Base-by-base conservation (phyloP, 331 rosid species). In the Malus hybrid region DNA sequence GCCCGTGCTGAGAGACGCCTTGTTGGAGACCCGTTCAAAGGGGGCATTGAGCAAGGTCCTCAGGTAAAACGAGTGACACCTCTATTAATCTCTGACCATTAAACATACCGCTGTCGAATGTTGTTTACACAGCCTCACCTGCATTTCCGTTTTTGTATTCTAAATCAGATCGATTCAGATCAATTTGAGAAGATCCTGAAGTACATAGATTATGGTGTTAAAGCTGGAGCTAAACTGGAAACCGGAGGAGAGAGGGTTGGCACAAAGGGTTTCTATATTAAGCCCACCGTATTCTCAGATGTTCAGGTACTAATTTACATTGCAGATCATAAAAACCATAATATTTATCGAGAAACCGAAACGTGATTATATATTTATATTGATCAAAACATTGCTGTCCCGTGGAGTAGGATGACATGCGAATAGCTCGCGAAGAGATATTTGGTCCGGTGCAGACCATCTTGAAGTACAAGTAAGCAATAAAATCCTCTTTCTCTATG, bases 391-490 rank as follows among this genome's bases (percentile, higher is more conserved):
- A 55, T 75, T 18, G 6, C 60, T 31, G 28, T 77, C 44, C 46
- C 66, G 3, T 76, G 13, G 32, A 27, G 46, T 69, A 20, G 99
- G 99, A 92, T 79, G 88, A 79, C 76, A 92, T 92, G 97, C 42
- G 2, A 79, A 94, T 94, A 36, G 99, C 99, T 29, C 76, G 63
- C 81, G 99, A 94, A 0, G 97, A 94, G 83, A 94, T 94, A 65
- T 92, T 94, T 79, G 99, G 99, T 64, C 97, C 97, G 3, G 97
- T 94, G 73, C 99, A 92, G 77, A 33, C 93, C 74, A 90, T 94
- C 80, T 80, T 94, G 63, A 94, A 94, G 80, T 92, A 71, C 91
- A 90, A 77, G 99, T 92, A 44, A 76, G 75, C 81, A 74, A 72
- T 46, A 5, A 22, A 34, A 24, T 9, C 32, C 11, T 56, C 77